Percentiles rank a stretch among this genome's conserved stretches.
These are phyloP conservation scores for Suillus luteus DNA, from an alignment of 768 basidiomycete genomes.

Conservation along the genomic window DNA sequence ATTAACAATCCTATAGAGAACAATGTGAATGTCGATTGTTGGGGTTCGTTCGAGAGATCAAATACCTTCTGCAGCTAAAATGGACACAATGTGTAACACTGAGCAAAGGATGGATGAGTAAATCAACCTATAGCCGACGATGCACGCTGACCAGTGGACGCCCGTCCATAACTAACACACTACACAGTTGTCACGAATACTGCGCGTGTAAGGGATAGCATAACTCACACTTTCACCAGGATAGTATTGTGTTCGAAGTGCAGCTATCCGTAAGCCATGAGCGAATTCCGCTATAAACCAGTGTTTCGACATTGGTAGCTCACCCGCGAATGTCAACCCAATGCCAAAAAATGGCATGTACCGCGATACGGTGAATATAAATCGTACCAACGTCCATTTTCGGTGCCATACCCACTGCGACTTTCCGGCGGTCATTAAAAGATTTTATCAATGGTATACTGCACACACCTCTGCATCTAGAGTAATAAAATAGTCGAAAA, in stretches of 20 bases:
- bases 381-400: conserved; percentile 25
- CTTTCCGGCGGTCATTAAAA: conserved; percentile 13
- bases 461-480: conserved; percentile 23
- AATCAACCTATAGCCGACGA: background rate
- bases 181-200: background rate
- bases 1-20: background rate
- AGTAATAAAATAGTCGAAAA: conserved; percentile 28
- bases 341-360: conserved; percentile 27
- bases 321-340: background rate
- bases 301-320: background rate
- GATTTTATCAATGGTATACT: no score
- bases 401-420: conserved; percentile 28
- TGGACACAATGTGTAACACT: background rate
- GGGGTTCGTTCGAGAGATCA: background rate
- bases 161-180: background rate
- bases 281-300: background rate
- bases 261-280: background rate
- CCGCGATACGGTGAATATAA: conserved; percentile 29
- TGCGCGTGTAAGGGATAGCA: background rate
- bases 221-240: background rate
- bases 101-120: background rate
- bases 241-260: background rate
- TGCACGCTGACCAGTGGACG: background rate
- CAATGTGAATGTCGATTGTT: background rate
- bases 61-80: background rate